phyloP scores from a whole-genome alignment of 2,329 filamentous ascomycete species.

The Beauveria brongniartii region DNA sequence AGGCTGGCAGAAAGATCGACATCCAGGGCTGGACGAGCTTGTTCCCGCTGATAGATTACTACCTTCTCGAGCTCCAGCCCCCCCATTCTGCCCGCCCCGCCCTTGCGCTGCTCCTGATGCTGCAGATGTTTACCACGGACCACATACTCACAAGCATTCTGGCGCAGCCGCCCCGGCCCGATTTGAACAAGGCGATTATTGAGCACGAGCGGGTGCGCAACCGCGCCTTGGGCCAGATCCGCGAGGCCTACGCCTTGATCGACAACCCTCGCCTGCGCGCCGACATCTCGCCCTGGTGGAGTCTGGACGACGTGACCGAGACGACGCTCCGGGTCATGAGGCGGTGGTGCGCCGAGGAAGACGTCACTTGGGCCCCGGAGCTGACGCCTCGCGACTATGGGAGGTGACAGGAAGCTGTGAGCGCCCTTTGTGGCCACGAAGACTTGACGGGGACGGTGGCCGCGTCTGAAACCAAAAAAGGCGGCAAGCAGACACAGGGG shows the following conservation, averaged over 20 bases:
- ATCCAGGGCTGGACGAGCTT: conserved; percentile 34
- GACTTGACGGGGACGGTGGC: background rate
- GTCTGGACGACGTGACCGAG: conserved; percentile 35
- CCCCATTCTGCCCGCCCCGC: conserved; percentile 28
- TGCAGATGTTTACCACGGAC: conserved; percentile 37
- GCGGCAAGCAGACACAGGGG: background rate
- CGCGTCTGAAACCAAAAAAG: background rate
- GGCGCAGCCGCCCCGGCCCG: conserved; percentile 12
- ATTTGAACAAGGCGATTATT: conserved; percentile 17
- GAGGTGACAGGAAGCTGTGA: background rate
- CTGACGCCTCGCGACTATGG: conserved; percentile 17
- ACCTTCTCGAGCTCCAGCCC: conserved; percentile 32
- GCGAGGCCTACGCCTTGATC: conserved; percentile 25
- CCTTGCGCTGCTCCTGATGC: conserved; percentile 33
- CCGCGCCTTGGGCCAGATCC: conserved; percentile 21
- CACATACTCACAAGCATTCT: conserved; percentile 33
- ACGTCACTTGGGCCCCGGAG: conserved; percentile 38
- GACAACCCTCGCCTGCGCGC: conserved; percentile 22
- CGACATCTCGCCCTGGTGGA: conserved; percentile 32
- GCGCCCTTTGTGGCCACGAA: background rate
- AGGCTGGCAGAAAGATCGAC: conserved; percentile 34
- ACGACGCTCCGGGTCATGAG: conserved; percentile 32
- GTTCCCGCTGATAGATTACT: conserved; percentile 34
- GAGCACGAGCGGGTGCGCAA: conserved; percentile 20
- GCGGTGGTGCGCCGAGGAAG: conserved; percentile 36